A percentile compares a stretch with the other conserved stretches of the same genome.
These are phyloP conservation scores for Colletotrichum siamense DNA, from an alignment of 2,329 filamentous ascomycete species.

Conservation along the genomic window DNA sequence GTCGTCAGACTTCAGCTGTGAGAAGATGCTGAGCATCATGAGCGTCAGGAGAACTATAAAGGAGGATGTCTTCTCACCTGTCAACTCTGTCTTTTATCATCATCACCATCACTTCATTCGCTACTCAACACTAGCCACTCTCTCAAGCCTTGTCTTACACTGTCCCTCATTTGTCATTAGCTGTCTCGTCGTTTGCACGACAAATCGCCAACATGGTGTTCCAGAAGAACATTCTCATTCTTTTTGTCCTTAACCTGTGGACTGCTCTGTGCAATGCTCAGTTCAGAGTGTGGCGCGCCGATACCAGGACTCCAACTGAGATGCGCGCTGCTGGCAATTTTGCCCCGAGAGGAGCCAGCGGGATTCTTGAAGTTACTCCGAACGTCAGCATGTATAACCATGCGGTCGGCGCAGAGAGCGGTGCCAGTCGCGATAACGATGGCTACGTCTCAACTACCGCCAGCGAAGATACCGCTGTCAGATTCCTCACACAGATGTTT, in stretches of 20 bases:
- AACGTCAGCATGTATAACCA: not conserved
- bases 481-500: not conserved
- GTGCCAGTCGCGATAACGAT: accelerated
- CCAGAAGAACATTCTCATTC: not conserved
- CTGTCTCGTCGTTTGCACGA: accelerated
- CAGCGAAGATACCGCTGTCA: not conserved
- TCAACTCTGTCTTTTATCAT: accelerated
- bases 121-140: not conserved
- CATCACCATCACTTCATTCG: not conserved
- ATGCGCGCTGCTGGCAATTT: not conserved
- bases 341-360: not conserved
- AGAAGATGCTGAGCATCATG: not conserved
- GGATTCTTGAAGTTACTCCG: accelerated
- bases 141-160: not conserved
- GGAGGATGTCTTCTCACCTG: not conserved
- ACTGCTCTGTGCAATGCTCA: not conserved
- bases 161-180: not conserved
- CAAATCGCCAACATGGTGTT: not conserved
- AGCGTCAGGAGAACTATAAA: not conserved
- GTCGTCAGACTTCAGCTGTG: accelerated
- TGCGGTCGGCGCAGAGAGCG: not conserved
- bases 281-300: not conserved
- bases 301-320: not conserved
- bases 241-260: not conserved
- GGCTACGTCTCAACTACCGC: not conserved